Evolutionary conservation across 768 basidiomycete species (phyloP).

Genomic region (Calocybe gangraenosa): DNA sequence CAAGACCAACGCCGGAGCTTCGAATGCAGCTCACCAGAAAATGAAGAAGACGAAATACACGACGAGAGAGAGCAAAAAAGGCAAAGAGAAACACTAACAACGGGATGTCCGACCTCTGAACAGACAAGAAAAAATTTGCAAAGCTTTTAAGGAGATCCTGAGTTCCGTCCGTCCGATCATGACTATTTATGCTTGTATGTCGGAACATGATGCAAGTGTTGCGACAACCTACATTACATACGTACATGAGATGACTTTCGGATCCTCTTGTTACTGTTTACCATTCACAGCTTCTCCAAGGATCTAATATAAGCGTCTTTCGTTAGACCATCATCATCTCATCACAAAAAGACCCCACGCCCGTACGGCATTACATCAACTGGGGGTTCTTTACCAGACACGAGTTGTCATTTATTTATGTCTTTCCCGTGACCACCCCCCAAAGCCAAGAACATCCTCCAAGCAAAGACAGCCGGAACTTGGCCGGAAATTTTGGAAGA

Average conservation of each 20-base stretch:
- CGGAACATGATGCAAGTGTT: constrained; percentile 9
- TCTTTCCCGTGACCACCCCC: neutral
- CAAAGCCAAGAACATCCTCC: neutral
- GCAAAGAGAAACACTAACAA: too few species aligned
- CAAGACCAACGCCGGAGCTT: too few species aligned
- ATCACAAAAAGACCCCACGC: neutral
- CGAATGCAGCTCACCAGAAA: too few species aligned
- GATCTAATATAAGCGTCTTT: neutral
- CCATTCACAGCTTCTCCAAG: neutral
- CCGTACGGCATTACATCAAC: neutral
- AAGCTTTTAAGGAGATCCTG: neutral
- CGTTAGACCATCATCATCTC: too few species aligned
- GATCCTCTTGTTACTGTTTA: constrained; percentile 3
- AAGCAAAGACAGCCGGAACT: constrained; percentile 5
- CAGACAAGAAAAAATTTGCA: too few species aligned
- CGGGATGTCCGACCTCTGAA: too few species aligned
- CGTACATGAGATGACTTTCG: neutral
- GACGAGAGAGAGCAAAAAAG: neutral
- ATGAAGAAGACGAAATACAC: too few species aligned
- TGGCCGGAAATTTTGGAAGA: constrained; percentile 1
- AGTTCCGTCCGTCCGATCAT: constrained; percentile 9
- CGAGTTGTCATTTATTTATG: too few species aligned
- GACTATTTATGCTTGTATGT: constrained; percentile 7
- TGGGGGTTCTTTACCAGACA: neutral
- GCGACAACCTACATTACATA: neutral